A percentile compares a stretch with the other conserved stretches of the same genome.
These are phyloP conservation scores for Phytophthora agathidicida DNA, from an alignment of 352 stramenopile species.

Conservation along the genomic window DNA sequence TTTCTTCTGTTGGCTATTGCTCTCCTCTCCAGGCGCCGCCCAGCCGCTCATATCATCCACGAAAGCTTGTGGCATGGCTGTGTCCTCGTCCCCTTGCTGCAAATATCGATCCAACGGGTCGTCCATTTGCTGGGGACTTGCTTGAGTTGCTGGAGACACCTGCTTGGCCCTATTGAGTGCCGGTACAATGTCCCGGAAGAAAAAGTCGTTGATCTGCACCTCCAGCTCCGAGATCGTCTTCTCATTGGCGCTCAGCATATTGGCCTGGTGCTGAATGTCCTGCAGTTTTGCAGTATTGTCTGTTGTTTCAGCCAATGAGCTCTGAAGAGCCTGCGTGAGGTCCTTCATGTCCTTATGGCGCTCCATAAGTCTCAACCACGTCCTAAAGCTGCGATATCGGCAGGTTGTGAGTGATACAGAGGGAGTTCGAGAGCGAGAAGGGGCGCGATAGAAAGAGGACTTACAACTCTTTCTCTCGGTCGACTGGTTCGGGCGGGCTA, in stretches of 20 bases:
- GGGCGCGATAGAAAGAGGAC: neutral
- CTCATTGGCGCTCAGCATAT: constrained; percentile 26
- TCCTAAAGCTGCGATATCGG: constrained; percentile 28
- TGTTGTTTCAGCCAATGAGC: neutral
- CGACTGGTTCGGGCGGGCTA: neutral
- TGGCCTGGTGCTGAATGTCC: constrained; percentile 17
- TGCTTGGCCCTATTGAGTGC: constrained; percentile 28
- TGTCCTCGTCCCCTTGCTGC: constrained; percentile 22
- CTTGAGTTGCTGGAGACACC: neutral
- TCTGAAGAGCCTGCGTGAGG: constrained; percentile 21
- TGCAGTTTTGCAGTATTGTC: neutral
- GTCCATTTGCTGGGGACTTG: neutral
- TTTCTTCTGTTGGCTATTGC: neutral
- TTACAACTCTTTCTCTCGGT: constrained; percentile 37
- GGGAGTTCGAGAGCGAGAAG: neutral
- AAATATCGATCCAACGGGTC: constrained; percentile 45
- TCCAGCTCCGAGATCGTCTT: constrained; percentile 25
- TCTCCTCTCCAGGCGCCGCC: constrained; percentile 16
- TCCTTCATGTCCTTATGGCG: constrained; percentile 18
- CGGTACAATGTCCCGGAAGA: constrained; percentile 33
- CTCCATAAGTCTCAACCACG: constrained; percentile 49
- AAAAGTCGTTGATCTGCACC: constrained; percentile 28
- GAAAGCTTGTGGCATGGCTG: constrained; percentile 33
- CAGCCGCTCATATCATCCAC: constrained; percentile 47
- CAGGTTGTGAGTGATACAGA: constrained; percentile 7